Evolutionary conservation across 306 rosid genomes (phyloP).

Genomic region (Potentilla sterilis): DNA sequence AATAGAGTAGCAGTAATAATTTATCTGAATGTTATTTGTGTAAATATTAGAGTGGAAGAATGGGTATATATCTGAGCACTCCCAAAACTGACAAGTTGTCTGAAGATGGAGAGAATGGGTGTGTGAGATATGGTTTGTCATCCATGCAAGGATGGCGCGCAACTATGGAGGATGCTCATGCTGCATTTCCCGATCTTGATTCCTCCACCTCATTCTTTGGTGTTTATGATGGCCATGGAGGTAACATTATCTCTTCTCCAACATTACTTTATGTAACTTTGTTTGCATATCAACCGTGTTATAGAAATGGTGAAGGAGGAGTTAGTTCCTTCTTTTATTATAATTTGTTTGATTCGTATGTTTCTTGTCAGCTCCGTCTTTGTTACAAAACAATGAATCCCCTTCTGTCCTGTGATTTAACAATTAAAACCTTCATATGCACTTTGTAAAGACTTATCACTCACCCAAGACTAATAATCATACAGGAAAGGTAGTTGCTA

Average conservation of each 20-base stretch:
- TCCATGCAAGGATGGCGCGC: constrained; percentile 99
- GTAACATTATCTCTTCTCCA: constrained; percentile 41
- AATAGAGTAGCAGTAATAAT: not conserved
- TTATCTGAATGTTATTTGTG: not conserved
- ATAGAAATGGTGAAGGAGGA: not conserved
- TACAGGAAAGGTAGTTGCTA: constrained; percentile 96
- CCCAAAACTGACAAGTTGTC: constrained; percentile 92
- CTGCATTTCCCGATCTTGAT: constrained; percentile 91
- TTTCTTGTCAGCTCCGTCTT: not conserved
- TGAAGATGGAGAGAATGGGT: constrained; percentile 74
- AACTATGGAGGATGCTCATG: constrained; percentile 99
- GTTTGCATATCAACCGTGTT: not conserved
- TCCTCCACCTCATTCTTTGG: constrained; percentile 85
- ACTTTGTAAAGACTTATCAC: constrained; percentile 10
- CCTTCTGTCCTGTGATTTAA: not conserved
- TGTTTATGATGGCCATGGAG: constrained; percentile 99
- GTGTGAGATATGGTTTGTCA: constrained; percentile 78
- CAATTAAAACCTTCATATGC: not conserved
- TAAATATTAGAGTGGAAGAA: constrained; percentile 38
- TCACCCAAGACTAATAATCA: constrained; percentile 31
- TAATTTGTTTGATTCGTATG: not conserved
- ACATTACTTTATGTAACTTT: not conserved
- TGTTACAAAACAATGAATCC: not conserved
- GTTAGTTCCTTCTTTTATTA: not conserved
- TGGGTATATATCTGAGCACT: constrained; percentile 92